These are phyloP conservation scores for Ogataea trehalophila DNA, from an alignment of 805 yeast genomes.

Conservation along the genomic window DNA sequence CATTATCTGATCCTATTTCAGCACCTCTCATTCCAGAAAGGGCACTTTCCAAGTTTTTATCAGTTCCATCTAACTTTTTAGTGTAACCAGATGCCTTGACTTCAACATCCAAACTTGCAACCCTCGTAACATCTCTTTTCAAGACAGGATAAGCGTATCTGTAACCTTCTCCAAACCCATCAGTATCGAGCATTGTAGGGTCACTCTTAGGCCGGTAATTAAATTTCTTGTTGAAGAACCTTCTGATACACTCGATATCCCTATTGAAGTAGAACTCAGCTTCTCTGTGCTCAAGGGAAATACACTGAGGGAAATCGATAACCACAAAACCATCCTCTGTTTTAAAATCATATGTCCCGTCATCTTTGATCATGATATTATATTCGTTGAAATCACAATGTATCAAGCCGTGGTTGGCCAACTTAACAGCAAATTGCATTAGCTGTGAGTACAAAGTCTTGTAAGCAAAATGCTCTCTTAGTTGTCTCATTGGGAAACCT, in stretches of 20 bases:
- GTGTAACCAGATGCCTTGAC: slow-evolving; percentile 89
- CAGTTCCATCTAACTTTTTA: slow-evolving; percentile 37
- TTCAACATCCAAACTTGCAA: slow-evolving; percentile 68
- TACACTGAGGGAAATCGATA: slow-evolving; percentile 98
- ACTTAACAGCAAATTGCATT: slow-evolving; percentile 78
- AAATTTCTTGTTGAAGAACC: slow-evolving; percentile 76
- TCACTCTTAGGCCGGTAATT: slow-evolving; percentile 69
- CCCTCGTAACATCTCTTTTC: slow-evolving; percentile 66
- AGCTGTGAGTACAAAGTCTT: slow-evolving; percentile 73
- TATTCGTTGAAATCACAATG: slow-evolving; percentile 98
- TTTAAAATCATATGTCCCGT: slow-evolving; percentile 46
- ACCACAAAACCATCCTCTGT: slow-evolving; percentile 74
- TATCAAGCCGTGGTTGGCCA: slow-evolving; percentile 85
- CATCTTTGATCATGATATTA: slow-evolving; percentile 72
- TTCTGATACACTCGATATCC: slow-evolving; percentile 86
- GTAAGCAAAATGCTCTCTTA: slow-evolving; percentile 65
- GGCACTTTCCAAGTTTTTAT: slow-evolving; percentile 71
- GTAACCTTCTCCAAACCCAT: slow-evolving; percentile 78
- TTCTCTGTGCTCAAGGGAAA: slow-evolving; percentile 84
- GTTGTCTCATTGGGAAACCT: slow-evolving; percentile 87
- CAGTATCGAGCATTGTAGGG: slow-evolving; percentile 65
- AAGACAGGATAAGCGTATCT: slow-evolving; percentile 75
- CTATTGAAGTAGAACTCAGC: slow-evolving; percentile 85
- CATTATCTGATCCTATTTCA: slow-evolving; percentile 30
- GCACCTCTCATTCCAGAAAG: slow-evolving; percentile 59